Evolutionary conservation across 257 asterid species (phyloP), one percentile per base, ranked within the genome.

Genomic region (Galeopsis tetrahit): DNA sequence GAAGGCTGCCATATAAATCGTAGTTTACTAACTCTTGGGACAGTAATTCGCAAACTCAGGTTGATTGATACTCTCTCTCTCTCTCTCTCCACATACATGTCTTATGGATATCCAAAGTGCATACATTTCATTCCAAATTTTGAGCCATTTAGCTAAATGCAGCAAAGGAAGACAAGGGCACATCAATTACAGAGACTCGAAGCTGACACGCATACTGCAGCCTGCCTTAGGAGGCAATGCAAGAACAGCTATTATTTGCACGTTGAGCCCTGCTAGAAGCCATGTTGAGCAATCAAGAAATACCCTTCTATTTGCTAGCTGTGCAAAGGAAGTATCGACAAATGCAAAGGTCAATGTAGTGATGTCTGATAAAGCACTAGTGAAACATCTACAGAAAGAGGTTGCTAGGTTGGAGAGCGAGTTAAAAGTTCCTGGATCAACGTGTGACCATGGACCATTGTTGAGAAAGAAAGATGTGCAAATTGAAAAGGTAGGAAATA

Each of bases 1-100:
- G 99, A 95, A 80, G 99, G 99, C 57, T 95, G 98, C 87, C 98
- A 95, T 80, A 95, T 95, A 72, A 95, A 95, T 75, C 99, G 99
- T 72, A 95, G 99, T 86, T 88, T 95, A 77, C 82, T 95, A 69
- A 92, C 98, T 75, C 79, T 93, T 61, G 90, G 95, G 77, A 90
- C 96, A 43, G 98, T 93, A 68, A 93, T 93, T 81, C 98, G 98
- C 84, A 93, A 93, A 84, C 92, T 93, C 49, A 90, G 98, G 98
- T 90, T 63, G 74, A 62, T 70, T 73, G 17, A n/a, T 69, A 63
- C 57, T 74, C 55, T 40, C 66, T 51, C 40, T 33, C 57, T 36
- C 64, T n/a, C 59, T 65, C 43, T 55, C 48, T 17, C 21, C 17
- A 11, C 39, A 8, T 49, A 4, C 56, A 49, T 49, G 56, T 49